phyloP scores from a whole-genome alignment of 106 monocot genomes.

The Acorus calamus region DNA sequence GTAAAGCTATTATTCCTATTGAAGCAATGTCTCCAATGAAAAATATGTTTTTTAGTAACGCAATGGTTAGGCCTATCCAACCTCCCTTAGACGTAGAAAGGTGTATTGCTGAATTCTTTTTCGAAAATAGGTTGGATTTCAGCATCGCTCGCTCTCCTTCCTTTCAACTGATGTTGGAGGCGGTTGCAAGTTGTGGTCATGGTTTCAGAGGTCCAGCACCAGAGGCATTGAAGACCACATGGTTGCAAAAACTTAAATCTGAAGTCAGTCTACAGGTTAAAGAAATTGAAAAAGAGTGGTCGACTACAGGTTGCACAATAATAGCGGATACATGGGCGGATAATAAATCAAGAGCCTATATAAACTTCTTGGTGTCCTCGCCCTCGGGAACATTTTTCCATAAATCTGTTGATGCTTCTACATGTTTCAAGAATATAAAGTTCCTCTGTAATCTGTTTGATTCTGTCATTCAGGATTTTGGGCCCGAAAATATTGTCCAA shows the following conservation, averaged over 20 bases:
- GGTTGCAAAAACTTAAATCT: conserved; percentile 80
- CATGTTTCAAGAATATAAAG: conserved; percentile 60
- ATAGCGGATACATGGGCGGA: conserved; percentile 90
- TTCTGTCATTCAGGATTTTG: conserved; percentile 79
- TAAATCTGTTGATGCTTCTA: conserved; percentile 74
- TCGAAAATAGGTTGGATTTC: conserved; percentile 86
- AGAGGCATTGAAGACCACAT: conserved; percentile 55
- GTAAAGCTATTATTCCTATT: conserved; percentile 21
- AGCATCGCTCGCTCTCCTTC: conserved; percentile 56
- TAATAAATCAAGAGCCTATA: conserved; percentile 63
- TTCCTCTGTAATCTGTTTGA: conserved; percentile 77
- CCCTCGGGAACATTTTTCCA: conserved; percentile 87
- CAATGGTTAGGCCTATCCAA: conserved; percentile 10
- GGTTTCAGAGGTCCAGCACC: conserved; percentile 64
- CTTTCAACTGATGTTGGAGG: conserved; percentile 67
- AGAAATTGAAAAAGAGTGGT: conserved; percentile 89
- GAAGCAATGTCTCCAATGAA: conserved; percentile 13
- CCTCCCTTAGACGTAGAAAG: conserved; percentile 54
- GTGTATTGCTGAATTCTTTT: conserved; percentile 88
- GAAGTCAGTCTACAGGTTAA: conserved; percentile 60
- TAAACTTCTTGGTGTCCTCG: conserved; percentile 79
- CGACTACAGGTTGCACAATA: conserved; percentile 70
- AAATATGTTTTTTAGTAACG: conserved; percentile 25
- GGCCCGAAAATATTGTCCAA: conserved; percentile 85
- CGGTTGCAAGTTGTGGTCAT: conserved; percentile 44